Conservation (phyloP, 2,329 filamentous ascomycete genomes). For the Phaeosphaeria sp. region DNA sequence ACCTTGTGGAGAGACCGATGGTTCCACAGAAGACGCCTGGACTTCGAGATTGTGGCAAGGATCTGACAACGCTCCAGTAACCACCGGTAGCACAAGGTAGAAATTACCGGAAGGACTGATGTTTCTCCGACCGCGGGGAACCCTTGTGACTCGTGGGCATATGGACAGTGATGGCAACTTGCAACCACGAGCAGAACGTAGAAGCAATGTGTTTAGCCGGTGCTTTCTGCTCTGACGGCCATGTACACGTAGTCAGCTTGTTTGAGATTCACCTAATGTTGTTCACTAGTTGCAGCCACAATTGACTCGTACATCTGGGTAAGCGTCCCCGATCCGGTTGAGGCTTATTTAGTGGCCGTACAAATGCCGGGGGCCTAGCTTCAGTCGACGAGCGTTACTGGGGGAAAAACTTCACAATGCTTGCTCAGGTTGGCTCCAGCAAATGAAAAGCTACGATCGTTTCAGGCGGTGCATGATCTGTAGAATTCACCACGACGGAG, state of each 20-base stretch:
- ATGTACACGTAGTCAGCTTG: neutral
- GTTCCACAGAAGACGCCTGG: neutral
- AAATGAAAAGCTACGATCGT: neutral
- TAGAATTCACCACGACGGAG: neutral
- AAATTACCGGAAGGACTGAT: constrained; percentile 1
- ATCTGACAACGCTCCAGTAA: neutral
- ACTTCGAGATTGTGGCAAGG: neutral
- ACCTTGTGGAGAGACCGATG: neutral
- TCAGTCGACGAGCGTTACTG: neutral
- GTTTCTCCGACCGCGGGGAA: constrained; percentile 9
- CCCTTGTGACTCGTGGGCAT: constrained; percentile 1
- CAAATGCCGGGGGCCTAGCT: neutral
- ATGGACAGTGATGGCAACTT: neutral
- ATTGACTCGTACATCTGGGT: neutral
- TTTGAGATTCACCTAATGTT: neutral
- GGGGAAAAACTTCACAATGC: neutral
- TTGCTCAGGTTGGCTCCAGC: neutral
- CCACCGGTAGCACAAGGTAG: constrained; percentile 5
- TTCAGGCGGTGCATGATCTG: neutral
- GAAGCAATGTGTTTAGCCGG: neutral
- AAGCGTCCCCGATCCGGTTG: neutral
- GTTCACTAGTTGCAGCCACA: neutral
- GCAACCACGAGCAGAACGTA: neutral
- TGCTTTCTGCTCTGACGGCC: neutral
- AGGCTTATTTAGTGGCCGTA: neutral